Percentiles rank a stretch among this genome's conserved stretches.
phyloP scores from a whole-genome alignment of 345 rosid genomes.

The Psidium friedrichsthalianum region DNA sequence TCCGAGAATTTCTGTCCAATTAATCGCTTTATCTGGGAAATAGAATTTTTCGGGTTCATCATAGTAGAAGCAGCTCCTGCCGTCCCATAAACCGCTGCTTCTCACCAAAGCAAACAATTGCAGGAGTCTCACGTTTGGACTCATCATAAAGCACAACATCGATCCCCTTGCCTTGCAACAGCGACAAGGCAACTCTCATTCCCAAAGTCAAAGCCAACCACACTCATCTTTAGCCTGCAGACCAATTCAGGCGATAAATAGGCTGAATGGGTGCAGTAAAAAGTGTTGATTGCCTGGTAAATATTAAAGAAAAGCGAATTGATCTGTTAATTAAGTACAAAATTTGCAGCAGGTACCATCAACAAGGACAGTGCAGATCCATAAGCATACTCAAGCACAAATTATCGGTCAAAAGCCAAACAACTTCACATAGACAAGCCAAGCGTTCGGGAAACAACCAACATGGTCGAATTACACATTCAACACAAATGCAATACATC shows the following conservation, averaged over 20 bases:
- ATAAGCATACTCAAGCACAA: background rate
- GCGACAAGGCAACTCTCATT: constrained; percentile 95
- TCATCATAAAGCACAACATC: constrained; percentile 98
- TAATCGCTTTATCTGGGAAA: constrained; percentile 62
- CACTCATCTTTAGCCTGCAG: constrained; percentile 53
- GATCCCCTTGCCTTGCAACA: constrained; percentile 95
- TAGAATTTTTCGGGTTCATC: constrained; percentile 68
- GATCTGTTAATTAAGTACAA: background rate
- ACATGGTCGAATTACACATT: background rate
- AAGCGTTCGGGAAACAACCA: background rate
- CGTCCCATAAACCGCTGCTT: constrained; percentile 77
- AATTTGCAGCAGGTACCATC: background rate
- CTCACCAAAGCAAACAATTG: constrained; percentile 70
- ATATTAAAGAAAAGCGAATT: background rate
- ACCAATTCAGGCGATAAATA: background rate
- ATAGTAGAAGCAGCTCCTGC: constrained; percentile 72
- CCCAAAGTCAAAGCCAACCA: constrained; percentile 98
- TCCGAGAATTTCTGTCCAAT: constrained; percentile 58
- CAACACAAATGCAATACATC: background rate
- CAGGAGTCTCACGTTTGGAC: constrained; percentile 93
- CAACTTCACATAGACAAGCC: background rate
- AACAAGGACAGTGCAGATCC: background rate
- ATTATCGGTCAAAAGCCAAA: background rate
- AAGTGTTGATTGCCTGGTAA: background rate
- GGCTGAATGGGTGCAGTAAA: background rate